Evolutionary conservation across 2,329 filamentous ascomycete species (phyloP).

Genomic region (Diaporthe capsici): DNA sequence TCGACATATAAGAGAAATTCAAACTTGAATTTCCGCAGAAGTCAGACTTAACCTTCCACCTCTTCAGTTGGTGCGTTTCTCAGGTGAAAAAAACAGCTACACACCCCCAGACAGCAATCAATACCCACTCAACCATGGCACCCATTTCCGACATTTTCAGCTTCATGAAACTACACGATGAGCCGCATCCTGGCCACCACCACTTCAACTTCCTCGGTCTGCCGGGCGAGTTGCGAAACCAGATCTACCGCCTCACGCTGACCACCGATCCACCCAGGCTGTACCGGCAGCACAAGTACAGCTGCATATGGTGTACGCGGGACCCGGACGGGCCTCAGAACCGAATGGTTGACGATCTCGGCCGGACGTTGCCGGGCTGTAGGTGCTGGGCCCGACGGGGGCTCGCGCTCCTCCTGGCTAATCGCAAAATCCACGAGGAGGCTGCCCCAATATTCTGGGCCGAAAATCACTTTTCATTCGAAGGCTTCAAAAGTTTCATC

Average conservation of each 20-base stretch:
- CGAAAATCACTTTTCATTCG: background rate
- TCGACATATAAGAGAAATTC: background rate
- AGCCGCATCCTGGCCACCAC: no score
- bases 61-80: background rate
- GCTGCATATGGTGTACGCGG: background rate
- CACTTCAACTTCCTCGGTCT: background rate
- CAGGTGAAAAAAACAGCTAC: background rate
- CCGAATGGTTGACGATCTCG: accelerated
- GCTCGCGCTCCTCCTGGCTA: background rate
- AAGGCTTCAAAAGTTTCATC: background rate
- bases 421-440: background rate
- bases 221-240: background rate
- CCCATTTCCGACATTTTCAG: background rate
- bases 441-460: background rate
- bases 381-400: background rate
- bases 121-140: background rate
- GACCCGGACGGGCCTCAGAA: accelerated
- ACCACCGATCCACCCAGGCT: background rate
- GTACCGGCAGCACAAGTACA: background rate
- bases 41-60: background rate
- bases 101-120: background rate
- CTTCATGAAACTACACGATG: background rate
- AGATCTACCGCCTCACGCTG: background rate
- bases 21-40: background rate
- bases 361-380: background rate